Evolutionary conservation across 2,329 filamentous ascomycete species (phyloP), one percentile per base, ranked within the genome.

Genomic region (Penicillium rolfsii): DNA sequence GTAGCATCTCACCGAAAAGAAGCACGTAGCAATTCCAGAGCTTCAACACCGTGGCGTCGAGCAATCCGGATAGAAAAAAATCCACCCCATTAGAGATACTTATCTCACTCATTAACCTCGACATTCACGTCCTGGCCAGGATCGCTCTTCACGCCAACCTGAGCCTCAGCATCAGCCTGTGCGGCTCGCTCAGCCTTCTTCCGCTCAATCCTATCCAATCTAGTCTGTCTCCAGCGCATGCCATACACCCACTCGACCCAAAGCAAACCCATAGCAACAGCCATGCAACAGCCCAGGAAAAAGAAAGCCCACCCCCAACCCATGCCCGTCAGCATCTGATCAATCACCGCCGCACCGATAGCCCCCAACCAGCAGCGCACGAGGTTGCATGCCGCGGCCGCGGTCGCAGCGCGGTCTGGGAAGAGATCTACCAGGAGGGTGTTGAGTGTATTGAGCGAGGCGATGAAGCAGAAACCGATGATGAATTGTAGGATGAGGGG

Each of bases 391-490:
- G 77, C 77, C 0, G 78, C 78, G 0, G 77, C 77, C 0, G 76
- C 77, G 2, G 76, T 71, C 0, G 76, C 77, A 2, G 78, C 71
- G 28, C 65, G 61, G 0, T 65, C 70, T 0, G 76, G 76, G 63
- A 77, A 76, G 4, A 79, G 67, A 64, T 82, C 80, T 0, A 82
- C 71, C 64, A 82, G 74, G 33, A 85, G 66, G 0, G 80, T 79
- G 58, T 77, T 81, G 3, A 78, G 63, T 4, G 74, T 70, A 41
- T 81, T 75, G 19, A 74, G 77, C 0, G 71, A 71, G 3, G 73
- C 73, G 16, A 70, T 74, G n/a, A 79, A 64, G 12, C 67, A 67
- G 63, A 74, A 78, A 5, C 71, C 76, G 2, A 58, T 61, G n/a
- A 76, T 59, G 43, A 77, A 77, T 1, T 76, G 58, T 1, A 78